Evolutionary conservation across 139 green algal genomes (phyloP).

Genomic region (Micractinium sp.): DNA sequence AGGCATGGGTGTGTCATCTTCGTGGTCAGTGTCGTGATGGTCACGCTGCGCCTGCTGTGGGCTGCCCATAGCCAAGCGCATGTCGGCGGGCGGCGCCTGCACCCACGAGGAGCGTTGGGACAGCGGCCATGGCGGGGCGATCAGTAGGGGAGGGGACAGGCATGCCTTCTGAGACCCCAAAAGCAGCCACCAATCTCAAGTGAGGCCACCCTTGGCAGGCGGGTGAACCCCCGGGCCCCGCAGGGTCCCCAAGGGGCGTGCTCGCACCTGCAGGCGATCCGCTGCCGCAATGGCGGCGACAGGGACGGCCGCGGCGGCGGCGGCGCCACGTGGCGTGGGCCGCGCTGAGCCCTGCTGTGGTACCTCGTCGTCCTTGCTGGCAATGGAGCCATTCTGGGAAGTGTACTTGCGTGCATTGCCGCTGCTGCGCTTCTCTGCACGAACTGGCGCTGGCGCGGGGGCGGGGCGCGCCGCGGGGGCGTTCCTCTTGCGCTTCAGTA

Average conservation of each 20-base stretch:
- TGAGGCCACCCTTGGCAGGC: no score
- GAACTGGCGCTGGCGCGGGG: neutral
- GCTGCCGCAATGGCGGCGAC: no score
- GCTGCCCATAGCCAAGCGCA: neutral
- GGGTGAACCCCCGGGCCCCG: no score
- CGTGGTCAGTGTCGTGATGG: neutral
- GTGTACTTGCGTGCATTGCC: neutral
- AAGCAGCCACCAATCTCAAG: neutral
- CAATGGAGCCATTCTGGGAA: neutral
- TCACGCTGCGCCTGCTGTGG: neutral
- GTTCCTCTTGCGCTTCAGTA: constrained; percentile 1
- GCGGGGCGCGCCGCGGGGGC: neutral
- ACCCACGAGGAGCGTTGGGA: no score
- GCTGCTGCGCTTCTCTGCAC: neutral
- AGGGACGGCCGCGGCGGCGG: neutral
- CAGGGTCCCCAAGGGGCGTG: no score
- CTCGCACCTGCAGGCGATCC: no score
- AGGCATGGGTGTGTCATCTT: constrained; percentile 26
- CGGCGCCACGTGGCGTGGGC: neutral
- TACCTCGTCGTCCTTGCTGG: neutral
- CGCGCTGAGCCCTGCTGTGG: neutral
- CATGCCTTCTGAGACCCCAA: neutral
- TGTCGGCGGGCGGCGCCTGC: neutral
- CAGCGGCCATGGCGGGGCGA: no score
- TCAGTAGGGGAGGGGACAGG: no score